A percentile compares a stretch with the other conserved stretches of the same genome.
Evolutionary conservation across 1,284 basidiomycete genomes (phyloP).

Genomic region (Sphagnurus paluster): DNA sequence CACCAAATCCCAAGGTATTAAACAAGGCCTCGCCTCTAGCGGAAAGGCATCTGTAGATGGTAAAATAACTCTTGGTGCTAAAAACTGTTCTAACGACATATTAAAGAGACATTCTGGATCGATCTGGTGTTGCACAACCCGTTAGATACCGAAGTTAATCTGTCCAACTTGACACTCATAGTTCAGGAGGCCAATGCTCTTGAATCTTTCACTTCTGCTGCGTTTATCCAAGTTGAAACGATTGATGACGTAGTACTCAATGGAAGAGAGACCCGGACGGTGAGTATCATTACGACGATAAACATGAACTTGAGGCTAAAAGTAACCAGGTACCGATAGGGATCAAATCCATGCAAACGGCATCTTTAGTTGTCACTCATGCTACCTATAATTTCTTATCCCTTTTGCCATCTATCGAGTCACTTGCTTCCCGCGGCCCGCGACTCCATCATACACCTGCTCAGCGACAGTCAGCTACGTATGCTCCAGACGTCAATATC

Average conservation of each 20-base stretch:
- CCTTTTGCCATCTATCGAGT: constrained; percentile 60
- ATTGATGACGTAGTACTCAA: constrained; percentile 57
- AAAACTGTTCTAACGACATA: constrained; percentile 5
- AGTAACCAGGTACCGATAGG: constrained; percentile 59
- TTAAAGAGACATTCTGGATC: constrained; percentile 72
- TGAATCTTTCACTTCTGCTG: constrained; percentile 32
- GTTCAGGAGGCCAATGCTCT: constrained; percentile 41
- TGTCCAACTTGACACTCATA: constrained; percentile 59
- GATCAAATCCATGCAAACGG: constrained; percentile 49
- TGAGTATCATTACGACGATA: constrained; percentile 31
- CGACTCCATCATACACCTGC: constrained; percentile 69
- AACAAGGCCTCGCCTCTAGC: constrained; percentile 50
- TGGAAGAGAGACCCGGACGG: constrained; percentile 59
- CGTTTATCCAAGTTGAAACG: constrained; percentile 55
- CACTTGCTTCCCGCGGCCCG: constrained; percentile 61
- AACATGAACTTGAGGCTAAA: constrained; percentile 1
- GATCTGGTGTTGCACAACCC: constrained; percentile 71
- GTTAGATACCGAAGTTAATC: constrained; percentile 64
- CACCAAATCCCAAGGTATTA: constrained; percentile 53
- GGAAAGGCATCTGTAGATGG: constrained; percentile 66
- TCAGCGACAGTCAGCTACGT: constrained; percentile 63
- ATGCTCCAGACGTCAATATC: constrained; percentile 62
- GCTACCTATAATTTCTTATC: constrained; percentile 67
- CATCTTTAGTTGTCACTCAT: constrained; percentile 54
- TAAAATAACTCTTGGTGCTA: constrained; percentile 29